Base-by-base conservation (phyloP, 305 asterid genomes). In the Solanum hybrid region DNA sequence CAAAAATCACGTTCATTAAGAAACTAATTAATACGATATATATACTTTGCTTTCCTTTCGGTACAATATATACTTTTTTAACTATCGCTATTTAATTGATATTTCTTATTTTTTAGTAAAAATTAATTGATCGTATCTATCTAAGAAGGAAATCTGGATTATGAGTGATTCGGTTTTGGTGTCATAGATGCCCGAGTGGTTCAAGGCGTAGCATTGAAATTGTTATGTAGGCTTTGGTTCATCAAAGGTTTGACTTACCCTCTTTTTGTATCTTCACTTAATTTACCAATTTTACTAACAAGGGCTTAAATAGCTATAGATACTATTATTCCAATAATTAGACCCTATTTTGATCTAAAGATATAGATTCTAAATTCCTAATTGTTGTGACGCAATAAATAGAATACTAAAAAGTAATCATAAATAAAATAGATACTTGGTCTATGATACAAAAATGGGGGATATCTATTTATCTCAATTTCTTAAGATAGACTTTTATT, bases 221-320 rank as follows among this genome's bases (percentile, higher is more conserved):
- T 6, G 0, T 0, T 6, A 56, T 17, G 4, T 56, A 17, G 0
- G 0, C 4, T 56, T 56, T 56, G 0, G 0, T 6, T 56, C 17
- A 17, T 56, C n/a, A 1, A 20, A 56, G 11, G 2, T 56, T 20
- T 56, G 2, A 56, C n/a, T 56, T 2, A 2, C 24, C 3, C n/a
- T 51, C n/a, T 16, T 17, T 56, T 0, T 17, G 24, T 17, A 17
- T 1, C 71, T 60, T 60, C 11, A 60, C 71, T 60, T 8, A 7
- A 8, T 60, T 7, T 0, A 60, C 12, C 26, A 60, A 60, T 20
- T 60, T 60, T 20, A 60, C 71, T 60, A 3, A 20, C 11, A 60
- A 34, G 12, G 26, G 1, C 12, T 0, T 60, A 60, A 20, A 60
- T 60, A 22, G 27, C 72, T 60, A 22, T 60, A 60, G 26, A 8